Evolutionary conservation across 495 filamentous ascomycete species (phyloP), one percentile per base, ranked within the genome.

Genomic region (Letharia columbiana): DNA sequence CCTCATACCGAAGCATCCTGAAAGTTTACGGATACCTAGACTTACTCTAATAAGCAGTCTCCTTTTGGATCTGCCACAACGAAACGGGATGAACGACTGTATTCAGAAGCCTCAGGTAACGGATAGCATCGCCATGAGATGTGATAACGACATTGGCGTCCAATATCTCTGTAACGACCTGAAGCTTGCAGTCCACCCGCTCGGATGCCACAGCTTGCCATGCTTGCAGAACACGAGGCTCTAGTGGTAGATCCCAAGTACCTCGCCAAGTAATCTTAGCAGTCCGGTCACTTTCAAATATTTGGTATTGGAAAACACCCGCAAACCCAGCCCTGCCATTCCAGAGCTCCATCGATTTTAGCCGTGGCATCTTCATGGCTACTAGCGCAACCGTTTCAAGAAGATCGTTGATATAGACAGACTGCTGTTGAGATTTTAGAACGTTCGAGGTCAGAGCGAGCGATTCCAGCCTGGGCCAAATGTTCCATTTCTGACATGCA

Each of bases 261-360:
- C 69, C 70, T 74, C 71, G 72, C 76, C 73, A 75, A 63, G 69
- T 74, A 49, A 76, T 68, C 61, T 66, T 68, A 68, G 74, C 73
- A 66, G 61, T 67, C 61, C 60, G 60, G 61, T 59, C 67, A 45
- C 65, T 67, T 67, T 67, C 60, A 56, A 13, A 63, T 66, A 68
- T 66, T 69, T 76, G 71, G 68, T 76, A 76, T 65, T 69, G 68
- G 69, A 78, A 78, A 66, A 75, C 68, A 61, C 68, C 66, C 63
- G 75, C 74, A 62, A 74, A 68, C 52, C 73, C 73, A 68, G 72
- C 70, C 71, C 66, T 50, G 67, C 74, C 76, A 64, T 75, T 78
- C 74, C 76, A 78, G 67, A 77, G 74, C 59, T 74, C 75, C 75
- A 78, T 76, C 68, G 65, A 77, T 69, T 74, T 68, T 57, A 77